Evolutionary conservation across 2,329 filamentous ascomycete genomes (phyloP).

Genomic region (Talaromyces pinophilus): DNA sequence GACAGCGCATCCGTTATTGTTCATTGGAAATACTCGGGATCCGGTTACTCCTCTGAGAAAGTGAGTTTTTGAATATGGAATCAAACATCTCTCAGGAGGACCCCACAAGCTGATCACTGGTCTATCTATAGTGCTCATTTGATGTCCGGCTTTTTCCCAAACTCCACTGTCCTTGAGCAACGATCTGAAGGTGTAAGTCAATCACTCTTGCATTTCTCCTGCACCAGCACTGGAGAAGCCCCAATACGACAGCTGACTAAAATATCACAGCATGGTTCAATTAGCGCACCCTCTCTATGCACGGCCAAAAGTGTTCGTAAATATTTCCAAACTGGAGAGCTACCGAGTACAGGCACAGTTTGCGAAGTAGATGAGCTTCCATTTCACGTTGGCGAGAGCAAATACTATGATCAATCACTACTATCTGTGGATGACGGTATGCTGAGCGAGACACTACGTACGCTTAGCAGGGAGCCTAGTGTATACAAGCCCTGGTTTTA

Average conservation of each 20-base stretch:
- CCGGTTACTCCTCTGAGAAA: constrained; percentile 16
- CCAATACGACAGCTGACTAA: background rate
- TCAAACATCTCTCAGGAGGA: background rate
- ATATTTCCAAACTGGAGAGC: constrained; percentile 46
- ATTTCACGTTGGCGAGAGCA: background rate
- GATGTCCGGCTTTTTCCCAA: constrained; percentile 15
- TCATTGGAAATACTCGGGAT: constrained; percentile 16
- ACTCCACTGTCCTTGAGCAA: constrained; percentile 15
- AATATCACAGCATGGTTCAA: constrained; percentile 34
- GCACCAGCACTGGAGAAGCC: background rate
- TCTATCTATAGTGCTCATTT: constrained; percentile 1
- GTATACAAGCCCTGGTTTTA: background rate
- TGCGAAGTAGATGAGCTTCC: constrained; percentile 37
- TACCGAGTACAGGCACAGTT: constrained; percentile 39
- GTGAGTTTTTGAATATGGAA: background rate
- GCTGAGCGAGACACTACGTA: background rate
- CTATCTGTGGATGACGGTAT: constrained; percentile 3
- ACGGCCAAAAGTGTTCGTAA: constrained; percentile 37
- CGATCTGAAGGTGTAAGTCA: constrained; percentile 16
- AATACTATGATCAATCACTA: background rate
- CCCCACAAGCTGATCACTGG: too few relatives aligned
- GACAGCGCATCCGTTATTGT: constrained; percentile 13
- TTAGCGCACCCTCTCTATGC: constrained; percentile 42
- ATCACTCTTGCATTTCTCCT: background rate
- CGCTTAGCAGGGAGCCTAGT: constrained; percentile 1